Evolutionary conservation across 169 alveolate species (phyloP), one percentile per base, ranked within the genome.

Genomic region (Condylostoma magnum): DNA sequence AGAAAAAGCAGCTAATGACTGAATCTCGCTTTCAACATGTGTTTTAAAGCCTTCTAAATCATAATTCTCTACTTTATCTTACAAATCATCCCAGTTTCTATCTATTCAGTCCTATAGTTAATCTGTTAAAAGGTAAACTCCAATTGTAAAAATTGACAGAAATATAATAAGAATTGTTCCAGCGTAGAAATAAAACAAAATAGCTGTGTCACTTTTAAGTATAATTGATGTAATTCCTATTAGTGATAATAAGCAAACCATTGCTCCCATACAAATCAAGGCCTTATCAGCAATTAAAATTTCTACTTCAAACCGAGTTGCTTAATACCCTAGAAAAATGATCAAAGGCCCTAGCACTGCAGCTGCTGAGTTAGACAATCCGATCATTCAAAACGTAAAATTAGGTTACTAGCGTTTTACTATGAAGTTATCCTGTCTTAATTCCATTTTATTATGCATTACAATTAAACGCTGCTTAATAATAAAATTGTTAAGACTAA

Each of bases 281-380:
- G 75, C 75, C n/a, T 36, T n/a, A 47, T 66, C 75, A 43, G 63
- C 75, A 10, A 66, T 66, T 6, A 66, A 8, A 2, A 66, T 36
- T 20, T 66, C 63, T 0, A 66, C 50, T 10, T 50, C 63, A 33
- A 66, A 66, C 38, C 25, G 6, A 47, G 28, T 43, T 22, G 75
- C 75, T 47, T 47, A 15, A 28, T 66, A 66, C 1, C 75, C 75
- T 30, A 46, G 63, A 6, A 18, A 20, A 25, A 66, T 47, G 8
- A 66, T 66, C 15, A 66, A n/a, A 2, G 75, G 75, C 1, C 75
- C 75, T 12, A 66, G 8, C 15, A 25, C 58, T n/a, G 48, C 18
- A 66, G 43, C n/a, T 10, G 65, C 30, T 8, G 63, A 43, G n/a
- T 43, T 66, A 15, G 25, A 10, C 2, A 66, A 12, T 1, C 75